Base-by-base conservation (phyloP, 257 asterid species). In the Nicotiana undulata region DNA sequence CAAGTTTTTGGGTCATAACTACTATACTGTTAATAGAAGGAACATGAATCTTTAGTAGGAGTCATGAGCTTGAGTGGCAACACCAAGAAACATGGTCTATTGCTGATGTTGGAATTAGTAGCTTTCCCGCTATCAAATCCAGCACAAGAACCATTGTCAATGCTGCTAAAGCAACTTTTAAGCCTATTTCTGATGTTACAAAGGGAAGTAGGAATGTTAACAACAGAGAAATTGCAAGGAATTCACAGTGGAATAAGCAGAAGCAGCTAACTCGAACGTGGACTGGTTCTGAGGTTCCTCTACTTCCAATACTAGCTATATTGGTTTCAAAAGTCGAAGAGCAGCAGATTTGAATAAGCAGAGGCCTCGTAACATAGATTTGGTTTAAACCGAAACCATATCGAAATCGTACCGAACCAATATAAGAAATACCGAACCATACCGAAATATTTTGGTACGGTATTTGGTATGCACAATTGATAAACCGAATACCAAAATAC, bases 1-100 rank as follows among this genome's bases (percentile, higher is more conserved):
- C 98, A 1, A 98, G 94, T n/a, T 94, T 96, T 85, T 96, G 99
- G 98, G 90, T 87, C 93, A 92, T 96, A 29, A 96, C 98, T 1
- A 84, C 88, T 3, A 94, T 96, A 37, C 86, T 96, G 18, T 32
- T 94, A 9, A 92, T 90, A 31, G 98, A 96, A 64, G 94, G 97
- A 2, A 84, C 98, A 0, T 65, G 98, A 9, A 94, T 96, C 6
- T 94, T 93, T 80, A 92, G 99, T 86, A 67, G 99, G 28, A 96
- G 97, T 75, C 97, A 82, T 16, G 99, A 96, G 94, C 96, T 93
- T 22, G 99, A 94, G 64, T 94, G 96, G 97, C 99, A 96, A 85
- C 99, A 96, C 44, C 97, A 93, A 17, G 90, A 97, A 60, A 91
- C 98, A 6, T 96, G 97, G 97, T 85, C 93, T 22, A 77, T 96